Conservation (phyloP, 192 early-diverging fungal genomes). For the Chytriomyces hyalinus region DNA sequence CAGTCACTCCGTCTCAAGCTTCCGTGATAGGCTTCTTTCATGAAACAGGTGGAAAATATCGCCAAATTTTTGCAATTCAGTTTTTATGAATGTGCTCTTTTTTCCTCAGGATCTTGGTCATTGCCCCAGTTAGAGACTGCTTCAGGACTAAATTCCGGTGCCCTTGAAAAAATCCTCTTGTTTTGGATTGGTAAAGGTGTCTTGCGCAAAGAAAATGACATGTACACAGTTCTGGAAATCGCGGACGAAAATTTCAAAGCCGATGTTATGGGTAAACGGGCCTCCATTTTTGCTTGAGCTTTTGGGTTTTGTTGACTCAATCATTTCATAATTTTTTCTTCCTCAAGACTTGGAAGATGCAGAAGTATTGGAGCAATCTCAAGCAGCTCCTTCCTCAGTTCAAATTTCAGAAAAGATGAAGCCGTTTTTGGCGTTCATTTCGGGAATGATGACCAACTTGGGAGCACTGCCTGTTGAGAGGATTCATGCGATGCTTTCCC, state of each 20-base stretch:
- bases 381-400: no score
- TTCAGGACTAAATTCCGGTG: not conserved
- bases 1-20: slow-evolving; percentile 62
- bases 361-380: no score
- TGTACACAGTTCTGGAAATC: no score
- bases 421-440: slow-evolving; percentile 47
- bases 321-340: no score
- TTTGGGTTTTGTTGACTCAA: no score
- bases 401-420: slow-evolving; percentile 8
- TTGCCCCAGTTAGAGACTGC: not conserved
- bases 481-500: slow-evolving; percentile 57
- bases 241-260: no score
- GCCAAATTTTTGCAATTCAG: not conserved
- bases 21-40: slow-evolving; percentile 48
- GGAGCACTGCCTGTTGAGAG: slow-evolving; percentile 59
- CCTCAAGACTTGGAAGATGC: no score
- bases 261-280: no score
- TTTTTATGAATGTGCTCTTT: not conserved
- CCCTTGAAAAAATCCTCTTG: not conserved
- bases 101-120: not conserved
- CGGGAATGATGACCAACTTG: slow-evolving; percentile 63
- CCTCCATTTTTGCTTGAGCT: no score
- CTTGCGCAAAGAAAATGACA: no score
- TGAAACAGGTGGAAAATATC: not conserved
- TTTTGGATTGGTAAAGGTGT: slow-evolving; percentile 6